Conservation (phyloP, 2,329 filamentous ascomycete genomes). For the Aureobasidium sp. region DNA sequence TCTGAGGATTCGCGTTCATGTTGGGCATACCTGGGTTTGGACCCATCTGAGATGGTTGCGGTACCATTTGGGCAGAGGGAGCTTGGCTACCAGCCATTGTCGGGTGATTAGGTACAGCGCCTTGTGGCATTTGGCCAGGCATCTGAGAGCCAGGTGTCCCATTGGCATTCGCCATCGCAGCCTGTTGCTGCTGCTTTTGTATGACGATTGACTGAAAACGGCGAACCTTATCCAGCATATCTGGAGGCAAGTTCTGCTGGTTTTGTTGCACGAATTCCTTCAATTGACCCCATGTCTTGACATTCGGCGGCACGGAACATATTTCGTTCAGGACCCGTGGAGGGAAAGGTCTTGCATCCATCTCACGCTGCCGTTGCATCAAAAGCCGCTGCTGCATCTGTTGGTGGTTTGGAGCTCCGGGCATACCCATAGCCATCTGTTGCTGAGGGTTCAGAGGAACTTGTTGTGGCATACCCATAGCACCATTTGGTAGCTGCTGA, state of each 20-base stretch:
- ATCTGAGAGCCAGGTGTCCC: constrained; percentile 13
- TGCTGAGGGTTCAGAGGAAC: constrained; percentile 18
- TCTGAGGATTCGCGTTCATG: constrained; percentile 6
- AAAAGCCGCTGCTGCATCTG: constrained; percentile 18
- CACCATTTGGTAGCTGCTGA: constrained; percentile 18
- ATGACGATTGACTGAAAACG: constrained; percentile 7
- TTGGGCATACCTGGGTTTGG: constrained; percentile 23
- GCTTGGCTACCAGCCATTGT: constrained; percentile 25
- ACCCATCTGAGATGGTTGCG: constrained; percentile 20
- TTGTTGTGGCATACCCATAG: constrained; percentile 11
- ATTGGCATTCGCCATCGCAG: background rate
- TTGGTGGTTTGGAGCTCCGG: background rate
- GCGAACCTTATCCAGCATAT: constrained; percentile 34
- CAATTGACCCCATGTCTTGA: constrained; percentile 51
- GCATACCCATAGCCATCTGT: constrained; percentile 13
- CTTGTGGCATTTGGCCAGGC: background rate
- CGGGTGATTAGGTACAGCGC: background rate
- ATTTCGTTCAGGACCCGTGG: constrained; percentile 19
- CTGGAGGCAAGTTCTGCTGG: constrained; percentile 34
- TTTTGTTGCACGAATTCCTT: constrained; percentile 49
- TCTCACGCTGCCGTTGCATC: constrained; percentile 20
- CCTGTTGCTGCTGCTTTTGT: constrained; percentile 11
- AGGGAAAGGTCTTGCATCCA: constrained; percentile 22
- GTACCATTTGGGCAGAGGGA: constrained; percentile 36
- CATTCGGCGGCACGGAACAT: constrained; percentile 38